Percentiles rank a stretch among this genome's conserved stretches.
Evolutionary conservation across 306 rosid genomes (phyloP).

Genomic region (Cicer yamashitae): DNA sequence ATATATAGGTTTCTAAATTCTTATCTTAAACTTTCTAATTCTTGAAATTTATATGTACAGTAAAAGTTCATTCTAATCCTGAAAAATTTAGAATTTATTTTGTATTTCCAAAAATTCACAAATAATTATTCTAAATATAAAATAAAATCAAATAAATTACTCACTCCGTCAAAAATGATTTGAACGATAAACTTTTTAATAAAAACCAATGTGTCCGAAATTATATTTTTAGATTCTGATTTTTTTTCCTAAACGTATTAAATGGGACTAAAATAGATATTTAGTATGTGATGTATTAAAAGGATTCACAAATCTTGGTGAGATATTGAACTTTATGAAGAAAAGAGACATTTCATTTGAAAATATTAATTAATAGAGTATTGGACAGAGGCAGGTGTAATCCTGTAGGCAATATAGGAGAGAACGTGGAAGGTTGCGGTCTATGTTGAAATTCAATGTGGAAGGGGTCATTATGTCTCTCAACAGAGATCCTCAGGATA

Average conservation of each 20-base stretch:
- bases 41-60: too few relatives aligned
- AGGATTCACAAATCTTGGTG: not conserved
- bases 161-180: too few relatives aligned
- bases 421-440: slow-evolving; percentile 45
- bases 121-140: too few relatives aligned
- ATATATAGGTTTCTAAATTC: too few relatives aligned
- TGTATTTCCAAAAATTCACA: too few relatives aligned
- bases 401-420: not conserved
- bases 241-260: not conserved
- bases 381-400: slow-evolving; percentile 37
- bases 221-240: too few relatives aligned
- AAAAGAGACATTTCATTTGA: slow-evolving; percentile 21
- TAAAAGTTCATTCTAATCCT: too few relatives aligned
- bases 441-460: not conserved
- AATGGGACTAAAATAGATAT: not conserved
- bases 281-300: not conserved
- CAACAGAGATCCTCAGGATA: slow-evolving; percentile 18
- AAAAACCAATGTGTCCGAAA: too few relatives aligned
- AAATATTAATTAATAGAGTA: slow-evolving; percentile 1
- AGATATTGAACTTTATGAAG: not conserved
- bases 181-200: too few relatives aligned
- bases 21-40: too few relatives aligned
- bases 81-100: too few relatives aligned
- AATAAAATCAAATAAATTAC: too few relatives aligned
- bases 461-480: slow-evolving; percentile 41